Base-by-base conservation (phyloP, 306 rosid genomes). In the Ziziphus jujuba region DNA sequence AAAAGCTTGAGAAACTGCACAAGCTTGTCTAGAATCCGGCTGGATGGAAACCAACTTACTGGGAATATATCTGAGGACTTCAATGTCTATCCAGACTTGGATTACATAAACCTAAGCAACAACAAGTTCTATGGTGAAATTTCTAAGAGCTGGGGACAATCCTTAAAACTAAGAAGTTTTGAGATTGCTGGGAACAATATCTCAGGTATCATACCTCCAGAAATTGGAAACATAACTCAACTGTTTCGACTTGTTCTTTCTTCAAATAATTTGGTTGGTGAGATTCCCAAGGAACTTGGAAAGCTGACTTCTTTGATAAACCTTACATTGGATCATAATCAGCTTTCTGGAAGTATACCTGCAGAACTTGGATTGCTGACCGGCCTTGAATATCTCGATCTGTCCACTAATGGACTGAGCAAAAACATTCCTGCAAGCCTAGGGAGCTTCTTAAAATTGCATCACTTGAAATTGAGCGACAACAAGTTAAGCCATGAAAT, bases 1-100 rank as follows among this genome's bases (percentile, higher is more conserved):
- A 61, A 70, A 65, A 71, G 82, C 69, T 65, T 83, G 49, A 79
- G 56, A 44, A 83, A 65, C 67, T 83, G 87, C 71, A 70, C 80
- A 36, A 56, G 78, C 72, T 71, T 83, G 36, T 19, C 36, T 9
- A 69, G 84, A 47, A 48, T 83, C 11, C 65, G 82, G 10, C 82
- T 84, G 13, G 82, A 84, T 55, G 54, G 64, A 36, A 84, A 84
- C 76, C 71, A 65, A 15, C 76, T 84, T 54, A 61, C 47, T 43
- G 89, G 84, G 23, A 73, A 84, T 57, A 50, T 84, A 48, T 75
- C 86, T 3, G 78, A 81, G 61, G 82, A 72, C 35, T 81, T 81
- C 2, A 80, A 82, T 21, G 57, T 72, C 34, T 84, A 81, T 54
- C 89, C 86, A 5, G 47, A 70, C 20, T 75, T 84, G 59, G 62